Conservation (phyloP, 257 asterid genomes). For the Solanum virginianum region DNA sequence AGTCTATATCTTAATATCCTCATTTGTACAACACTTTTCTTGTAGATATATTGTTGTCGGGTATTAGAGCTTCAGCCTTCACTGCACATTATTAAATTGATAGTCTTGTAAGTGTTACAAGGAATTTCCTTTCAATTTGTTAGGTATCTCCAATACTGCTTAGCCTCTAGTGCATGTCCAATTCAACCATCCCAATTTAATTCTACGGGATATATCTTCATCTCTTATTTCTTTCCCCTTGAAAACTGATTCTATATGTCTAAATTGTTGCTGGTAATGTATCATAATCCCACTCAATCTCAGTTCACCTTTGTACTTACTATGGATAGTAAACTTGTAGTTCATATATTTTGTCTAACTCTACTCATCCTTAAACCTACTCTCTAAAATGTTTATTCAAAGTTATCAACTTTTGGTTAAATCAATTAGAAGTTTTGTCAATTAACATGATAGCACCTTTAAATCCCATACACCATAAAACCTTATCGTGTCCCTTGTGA, state of each 20-base stretch:
- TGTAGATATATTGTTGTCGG: not conserved
- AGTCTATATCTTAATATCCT: not conserved
- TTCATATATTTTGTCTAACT: not conserved
- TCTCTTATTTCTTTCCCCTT: too few relatives aligned
- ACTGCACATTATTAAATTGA: not conserved
- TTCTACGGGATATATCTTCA: too few relatives aligned
- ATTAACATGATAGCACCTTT: not conserved
- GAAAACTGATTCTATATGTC: not conserved
- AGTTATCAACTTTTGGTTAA: not conserved
- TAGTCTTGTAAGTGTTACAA: not conserved
- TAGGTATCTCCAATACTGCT: not conserved
- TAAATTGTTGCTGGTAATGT: not conserved
- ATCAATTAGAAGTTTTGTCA: not conserved
- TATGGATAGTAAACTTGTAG: not conserved
- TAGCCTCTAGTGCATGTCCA: not conserved
- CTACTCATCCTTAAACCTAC: not conserved
- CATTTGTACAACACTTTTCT: not conserved
- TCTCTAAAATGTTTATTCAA: not conserved
- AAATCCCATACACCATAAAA: not conserved
- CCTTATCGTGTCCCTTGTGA: not conserved
- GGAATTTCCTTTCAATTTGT: not conserved
- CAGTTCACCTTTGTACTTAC: not conserved
- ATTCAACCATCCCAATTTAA: not conserved
- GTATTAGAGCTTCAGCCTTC: not conserved
- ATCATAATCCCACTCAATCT: not conserved